Evolutionary conservation across 2,329 filamentous ascomycete genomes (phyloP).

Genomic region (Trichoderma koningiopsis): DNA sequence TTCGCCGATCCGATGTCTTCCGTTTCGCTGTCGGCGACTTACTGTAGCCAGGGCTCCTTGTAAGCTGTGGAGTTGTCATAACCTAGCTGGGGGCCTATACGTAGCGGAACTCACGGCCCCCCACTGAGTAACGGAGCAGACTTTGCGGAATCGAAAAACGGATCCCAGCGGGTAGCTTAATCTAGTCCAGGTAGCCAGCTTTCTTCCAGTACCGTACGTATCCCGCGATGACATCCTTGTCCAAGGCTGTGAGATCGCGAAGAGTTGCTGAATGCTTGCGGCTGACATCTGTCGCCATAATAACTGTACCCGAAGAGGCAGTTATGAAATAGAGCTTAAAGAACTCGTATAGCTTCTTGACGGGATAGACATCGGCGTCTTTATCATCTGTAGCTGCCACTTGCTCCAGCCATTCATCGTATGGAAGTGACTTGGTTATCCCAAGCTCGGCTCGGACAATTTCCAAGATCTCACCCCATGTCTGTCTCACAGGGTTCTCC

Average conservation of each 20-base stretch:
- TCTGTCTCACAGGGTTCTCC: conserved; percentile 29
- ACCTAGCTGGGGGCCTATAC: background rate
- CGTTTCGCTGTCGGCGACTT: background rate
- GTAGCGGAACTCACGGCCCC: background rate
- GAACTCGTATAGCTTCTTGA: conserved; percentile 27
- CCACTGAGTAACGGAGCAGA: background rate
- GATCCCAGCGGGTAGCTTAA: background rate
- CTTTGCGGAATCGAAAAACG: background rate
- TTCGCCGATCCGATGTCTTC: background rate
- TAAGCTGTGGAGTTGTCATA: background rate
- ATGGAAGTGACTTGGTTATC: conserved; percentile 22
- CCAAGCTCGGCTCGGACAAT: conserved; percentile 23
- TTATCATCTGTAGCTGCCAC: conserved; percentile 23
- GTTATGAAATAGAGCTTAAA: conserved; percentile 28
- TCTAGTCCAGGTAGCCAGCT: conserved; percentile 23
- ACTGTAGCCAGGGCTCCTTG: background rate
- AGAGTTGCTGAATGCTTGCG: conserved; percentile 24
- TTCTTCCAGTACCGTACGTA: conserved; percentile 28
- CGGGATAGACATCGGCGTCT: conserved; percentile 22
- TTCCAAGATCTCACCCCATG: conserved; percentile 25
- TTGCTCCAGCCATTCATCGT: conserved; percentile 27
- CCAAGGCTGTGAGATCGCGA: conserved; percentile 16
- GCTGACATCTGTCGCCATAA: conserved; percentile 29
- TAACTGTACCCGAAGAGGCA: conserved; percentile 28
- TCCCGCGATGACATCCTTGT: conserved; percentile 20